Percentiles rank a stretch among this genome's conserved stretches.
These are phyloP conservation scores for Aspergillus ibericus DNA, from an alignment of 2,329 filamentous ascomycete genomes.

Conservation along the genomic window DNA sequence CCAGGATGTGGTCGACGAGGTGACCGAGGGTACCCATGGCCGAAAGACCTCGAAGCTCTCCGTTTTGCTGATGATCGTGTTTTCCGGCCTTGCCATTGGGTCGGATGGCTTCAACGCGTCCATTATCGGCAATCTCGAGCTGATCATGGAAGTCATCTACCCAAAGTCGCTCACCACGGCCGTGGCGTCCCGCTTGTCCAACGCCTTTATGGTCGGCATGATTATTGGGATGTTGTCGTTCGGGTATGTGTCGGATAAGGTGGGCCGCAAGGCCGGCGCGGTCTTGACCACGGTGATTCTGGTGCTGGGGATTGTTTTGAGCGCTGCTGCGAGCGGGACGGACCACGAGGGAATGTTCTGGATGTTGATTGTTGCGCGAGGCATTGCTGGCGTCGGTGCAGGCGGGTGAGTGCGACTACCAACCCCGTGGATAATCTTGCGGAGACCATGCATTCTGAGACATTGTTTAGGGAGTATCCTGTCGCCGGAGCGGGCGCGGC, in stretches of 20 bases:
- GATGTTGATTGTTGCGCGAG: constrained; percentile 44
- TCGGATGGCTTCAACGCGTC: constrained; percentile 39
- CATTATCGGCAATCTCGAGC: constrained; percentile 37
- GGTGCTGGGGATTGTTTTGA: constrained; percentile 50
- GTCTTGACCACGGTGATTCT: constrained; percentile 51
- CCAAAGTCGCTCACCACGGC: constrained; percentile 21
- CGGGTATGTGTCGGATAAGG: constrained; percentile 51
- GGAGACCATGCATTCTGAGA: not conserved
- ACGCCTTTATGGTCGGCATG: constrained; percentile 58
- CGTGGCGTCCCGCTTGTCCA: constrained; percentile 49
- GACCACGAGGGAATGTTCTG: constrained; percentile 35
- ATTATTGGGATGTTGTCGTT: constrained; percentile 59
- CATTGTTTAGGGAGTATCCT: constrained; percentile 49
- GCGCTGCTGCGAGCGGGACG: constrained; percentile 48
- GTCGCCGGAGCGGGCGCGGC: constrained; percentile 50
- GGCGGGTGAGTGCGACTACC: constrained; percentile 28
- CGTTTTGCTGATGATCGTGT: constrained; percentile 33
- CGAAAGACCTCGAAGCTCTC: constrained; percentile 24
- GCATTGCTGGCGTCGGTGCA: constrained; percentile 48
- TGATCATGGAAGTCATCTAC: constrained; percentile 41
- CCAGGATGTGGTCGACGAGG: not conserved
- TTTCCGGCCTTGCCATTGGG: constrained; percentile 39
- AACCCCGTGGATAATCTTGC: too few relatives aligned
- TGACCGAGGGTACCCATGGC: not conserved
- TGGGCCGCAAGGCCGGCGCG: constrained; percentile 52